Conservation (phyloP, 768 basidiomycete species). For the Leucocoprinus sp. region DNA sequence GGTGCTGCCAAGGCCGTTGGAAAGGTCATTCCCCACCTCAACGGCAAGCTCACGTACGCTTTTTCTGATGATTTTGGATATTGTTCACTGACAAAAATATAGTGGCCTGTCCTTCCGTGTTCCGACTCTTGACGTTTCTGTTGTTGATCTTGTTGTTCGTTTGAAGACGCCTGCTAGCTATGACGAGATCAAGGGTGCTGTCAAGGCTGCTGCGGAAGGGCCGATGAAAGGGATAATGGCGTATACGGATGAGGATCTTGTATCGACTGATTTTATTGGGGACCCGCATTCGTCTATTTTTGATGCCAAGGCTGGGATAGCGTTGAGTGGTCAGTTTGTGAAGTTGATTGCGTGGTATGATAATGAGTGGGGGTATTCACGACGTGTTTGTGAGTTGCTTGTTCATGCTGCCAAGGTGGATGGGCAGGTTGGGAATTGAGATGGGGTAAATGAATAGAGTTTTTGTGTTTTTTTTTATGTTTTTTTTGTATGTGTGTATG, state of each 20-base stretch:
- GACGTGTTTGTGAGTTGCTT: slow-evolving; percentile 86
- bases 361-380: slow-evolving; percentile 94
- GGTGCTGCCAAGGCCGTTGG: slow-evolving; percentile 99
- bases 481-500: too few relatives aligned
- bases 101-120: slow-evolving; percentile 97
- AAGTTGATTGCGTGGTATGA: slow-evolving; percentile 97
- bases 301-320: slow-evolving; percentile 89
- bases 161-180: slow-evolving; percentile 80
- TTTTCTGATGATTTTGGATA: slow-evolving; percentile 1
- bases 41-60: slow-evolving; percentile 93
- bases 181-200: slow-evolving; percentile 80
- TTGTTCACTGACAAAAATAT: slow-evolving; percentile 8
- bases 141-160: slow-evolving; percentile 94
- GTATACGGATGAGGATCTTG: slow-evolving; percentile 91
- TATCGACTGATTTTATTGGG: slow-evolving; percentile 91
- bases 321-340: slow-evolving; percentile 87
- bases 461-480: too few relatives aligned
- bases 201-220: slow-evolving; percentile 74
- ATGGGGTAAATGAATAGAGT: too few relatives aligned
- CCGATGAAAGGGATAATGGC: slow-evolving; percentile 67
- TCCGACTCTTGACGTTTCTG: slow-evolving; percentile 92
- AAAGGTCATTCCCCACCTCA: slow-evolving; percentile 92
- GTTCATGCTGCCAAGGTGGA: slow-evolving; percentile 76
- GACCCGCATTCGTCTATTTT: slow-evolving; percentile 79
- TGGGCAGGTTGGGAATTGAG: slow-evolving; percentile 24